phyloP scores from a whole-genome alignment of 192 early-diverging fungal species.

The Backusella liffmaniae region DNA sequence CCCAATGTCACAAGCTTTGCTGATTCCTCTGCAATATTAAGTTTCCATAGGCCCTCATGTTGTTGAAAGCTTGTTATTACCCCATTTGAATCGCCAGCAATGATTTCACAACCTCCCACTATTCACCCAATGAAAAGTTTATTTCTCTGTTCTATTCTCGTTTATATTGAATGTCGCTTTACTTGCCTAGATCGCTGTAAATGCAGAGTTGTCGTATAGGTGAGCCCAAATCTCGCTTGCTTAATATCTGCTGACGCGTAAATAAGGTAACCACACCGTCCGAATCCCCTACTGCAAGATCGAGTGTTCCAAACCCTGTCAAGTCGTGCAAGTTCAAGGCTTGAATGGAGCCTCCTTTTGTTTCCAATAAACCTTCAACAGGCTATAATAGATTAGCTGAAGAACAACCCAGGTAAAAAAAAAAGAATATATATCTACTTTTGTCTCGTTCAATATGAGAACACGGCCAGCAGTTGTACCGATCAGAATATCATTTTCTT shows the following conservation, averaged over 20 bases:
- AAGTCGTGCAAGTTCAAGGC: conserved; percentile 30
- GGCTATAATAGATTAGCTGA: neutral
- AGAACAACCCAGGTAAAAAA: neutral
- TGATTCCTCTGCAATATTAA: conserved; percentile 34
- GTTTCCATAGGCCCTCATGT: conserved; percentile 26
- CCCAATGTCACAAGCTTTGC: conserved; percentile 14
- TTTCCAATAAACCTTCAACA: conserved; percentile 37
- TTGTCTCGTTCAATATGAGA: conserved; percentile 33
- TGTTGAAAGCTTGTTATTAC: conserved; percentile 30
- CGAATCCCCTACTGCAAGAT: conserved; percentile 38
- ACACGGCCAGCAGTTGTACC: conserved; percentile 32
- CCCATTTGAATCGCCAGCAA: conserved; percentile 34
- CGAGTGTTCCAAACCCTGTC: conserved; percentile 26
- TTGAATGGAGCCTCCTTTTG: conserved; percentile 40
- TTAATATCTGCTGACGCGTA: conserved; percentile 30
- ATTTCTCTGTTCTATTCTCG: neutral
- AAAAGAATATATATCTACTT: conserved; percentile 11
- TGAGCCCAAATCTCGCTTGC: conserved; percentile 26
- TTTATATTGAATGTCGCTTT: neutral
- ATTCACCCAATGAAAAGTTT: neutral
- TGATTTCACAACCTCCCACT: conserved; percentile 38
- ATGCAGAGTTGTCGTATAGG: conserved; percentile 24
- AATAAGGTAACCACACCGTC: conserved; percentile 35
- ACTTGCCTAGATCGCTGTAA: conserved; percentile 29
- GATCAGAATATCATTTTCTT: conserved; percentile 37